Evolutionary conservation across 192 early-diverging fungal genomes (phyloP), one percentile per base, ranked within the genome.

Genomic region (Linnemannia elongata): DNA sequence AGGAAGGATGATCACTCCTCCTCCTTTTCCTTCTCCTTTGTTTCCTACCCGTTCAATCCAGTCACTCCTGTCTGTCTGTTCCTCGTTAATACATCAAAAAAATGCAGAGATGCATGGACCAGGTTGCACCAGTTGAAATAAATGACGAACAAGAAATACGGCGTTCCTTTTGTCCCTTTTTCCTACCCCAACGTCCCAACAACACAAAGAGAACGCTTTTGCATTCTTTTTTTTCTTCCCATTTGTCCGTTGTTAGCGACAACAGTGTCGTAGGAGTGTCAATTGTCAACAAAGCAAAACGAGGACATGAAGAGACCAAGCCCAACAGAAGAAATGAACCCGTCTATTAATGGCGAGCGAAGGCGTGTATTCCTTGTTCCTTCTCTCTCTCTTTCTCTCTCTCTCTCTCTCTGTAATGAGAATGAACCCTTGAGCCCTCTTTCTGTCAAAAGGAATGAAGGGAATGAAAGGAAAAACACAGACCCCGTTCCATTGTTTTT

Each of bases 81-180:
- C 55, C 55, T 57, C 24, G 7, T 27, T 57, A 57, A 57, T 57
- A 57, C 55, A 57, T 24, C 55, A 24, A 27, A 57, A 7, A 7
- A 57, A 57, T 57, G 55, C 55, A 57, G 55, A 57, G n/a, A 57
- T 57, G 55, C 55, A 57, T 57, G 55, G 55, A 57, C 55, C 55
- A 57, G 55, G 55, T 57, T 8, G 55, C n/a, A 57, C 55, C 55
- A 27, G n/a, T 10, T 27, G 55, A 57, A 57, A 57, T 24, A 57
- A 57, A 57, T 57, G 22, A 60, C n/a, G 17, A 57, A 1, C 13
- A 27, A 27, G n/a, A 57, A 57, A 27, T n/a, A 55, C 22, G 55
- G 55, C 55, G 55, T 57, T 27, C 55, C 18, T 52, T 52, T 52
- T 3, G 12, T 60, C 55, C 55, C 55, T 57, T 55, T 54, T 1